Evolutionary conservation across 257 asterid genomes (phyloP).

Genomic region (Plantago elongata): DNA sequence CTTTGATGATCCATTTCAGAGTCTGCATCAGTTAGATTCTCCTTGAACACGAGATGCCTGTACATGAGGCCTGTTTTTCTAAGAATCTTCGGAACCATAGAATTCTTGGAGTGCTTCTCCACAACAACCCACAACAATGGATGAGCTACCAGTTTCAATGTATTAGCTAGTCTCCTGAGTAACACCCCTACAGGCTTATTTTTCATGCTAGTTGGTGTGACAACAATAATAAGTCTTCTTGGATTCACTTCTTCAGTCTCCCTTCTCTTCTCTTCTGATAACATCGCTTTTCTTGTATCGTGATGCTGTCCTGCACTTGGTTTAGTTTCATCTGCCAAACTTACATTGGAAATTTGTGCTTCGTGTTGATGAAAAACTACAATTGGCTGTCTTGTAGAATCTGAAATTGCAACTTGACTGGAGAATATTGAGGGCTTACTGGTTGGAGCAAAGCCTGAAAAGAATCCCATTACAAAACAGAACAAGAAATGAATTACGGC

Average conservation of each 20-base stretch:
- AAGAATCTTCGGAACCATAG: constrained; percentile 56
- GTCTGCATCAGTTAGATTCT: constrained; percentile 54
- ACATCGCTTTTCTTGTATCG: not conserved
- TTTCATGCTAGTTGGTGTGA: constrained; percentile 58
- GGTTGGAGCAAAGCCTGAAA: constrained; percentile 85
- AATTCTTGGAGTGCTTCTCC: constrained; percentile 49
- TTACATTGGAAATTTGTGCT: constrained; percentile 22
- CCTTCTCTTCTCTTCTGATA: constrained; percentile 19
- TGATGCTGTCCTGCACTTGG: constrained; percentile 14
- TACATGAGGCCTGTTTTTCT: constrained; percentile 77
- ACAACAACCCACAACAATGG: constrained; percentile 84
- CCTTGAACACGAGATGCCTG: constrained; percentile 77
- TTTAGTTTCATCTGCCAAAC: constrained; percentile 27
- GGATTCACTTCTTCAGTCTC: constrained; percentile 23
- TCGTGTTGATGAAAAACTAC: constrained; percentile 32
- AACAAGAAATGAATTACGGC: constrained; percentile 68
- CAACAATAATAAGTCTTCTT: constrained; percentile 46
- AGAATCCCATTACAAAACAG: constrained; percentile 82
- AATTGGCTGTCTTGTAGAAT: constrained; percentile 30
- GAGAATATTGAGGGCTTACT: constrained; percentile 39
- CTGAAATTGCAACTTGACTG: constrained; percentile 18
- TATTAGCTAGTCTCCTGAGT: constrained; percentile 56
- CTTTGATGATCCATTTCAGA: constrained; percentile 82
- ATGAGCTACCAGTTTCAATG: constrained; percentile 60
- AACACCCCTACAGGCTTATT: constrained; percentile 31